Base-by-base conservation (phyloP, 257 asterid species). In the Plantago ovata region DNA sequence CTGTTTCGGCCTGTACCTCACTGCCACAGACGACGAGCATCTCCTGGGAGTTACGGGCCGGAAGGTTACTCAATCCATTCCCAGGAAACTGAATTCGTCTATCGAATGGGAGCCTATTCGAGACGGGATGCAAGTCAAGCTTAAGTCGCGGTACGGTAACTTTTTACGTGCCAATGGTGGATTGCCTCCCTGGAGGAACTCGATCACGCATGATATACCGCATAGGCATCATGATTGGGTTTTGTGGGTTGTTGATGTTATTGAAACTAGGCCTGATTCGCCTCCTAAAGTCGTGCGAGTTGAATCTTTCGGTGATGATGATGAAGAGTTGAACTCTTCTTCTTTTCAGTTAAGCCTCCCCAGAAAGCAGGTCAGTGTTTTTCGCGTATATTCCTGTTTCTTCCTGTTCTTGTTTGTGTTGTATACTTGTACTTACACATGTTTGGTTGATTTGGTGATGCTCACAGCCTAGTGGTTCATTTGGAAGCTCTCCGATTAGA, bases 111-210 rank as follows among this genome's bases (percentile, higher is more conserved):
- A 88, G 63, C 96, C 98, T 8, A 15, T 81, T 0, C 75, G 78
- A 56, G 98, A 83, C 44, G 98, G 94, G 8, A 62, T 58, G 68
- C 64, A 60, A 11, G 80, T 87, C 28, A 83, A 73, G 76, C 81
- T 91, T 1, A 85, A 82, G 60, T 69, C 94, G 0, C 68, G 95
- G 51, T 91, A 89, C 23, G 98, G 98, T 9, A 83, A 91, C 59
- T 91, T 45, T 59, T 64, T 91, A 46, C 80, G 98, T 0, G 96
- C 96, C 1, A 91, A 91, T 63, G 95, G 90, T 4, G 98, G 98
- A 0, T 51, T 85, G 70, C 98, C 96, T 7, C 98, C 98, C 3
- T 91, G 95, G 96, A 70, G 98, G 60, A 91, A 91, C 62, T 87
- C 98, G 28, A 63, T 91, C 43, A 83, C 98, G 0, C 98, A 91